Evolutionary conservation across 176 grass and related monocot genomes (phyloP), one percentile per base, ranked within the genome.

Genomic region (Rhipidocladum racemiflorum): DNA sequence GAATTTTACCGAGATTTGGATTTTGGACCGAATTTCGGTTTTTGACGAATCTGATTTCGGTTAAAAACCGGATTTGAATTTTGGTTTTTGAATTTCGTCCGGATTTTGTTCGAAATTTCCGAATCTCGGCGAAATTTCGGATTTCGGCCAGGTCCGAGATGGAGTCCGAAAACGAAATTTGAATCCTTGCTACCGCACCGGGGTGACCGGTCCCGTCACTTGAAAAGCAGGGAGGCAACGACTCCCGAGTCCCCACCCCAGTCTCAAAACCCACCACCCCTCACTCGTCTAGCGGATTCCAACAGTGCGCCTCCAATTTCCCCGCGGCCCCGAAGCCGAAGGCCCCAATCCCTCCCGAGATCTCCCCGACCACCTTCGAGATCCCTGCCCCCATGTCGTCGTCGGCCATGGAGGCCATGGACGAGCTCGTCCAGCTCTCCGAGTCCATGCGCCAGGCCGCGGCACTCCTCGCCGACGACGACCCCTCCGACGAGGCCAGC

Each of bases 401-500:
- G 66, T 11, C 88, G 32, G 75, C 89, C 76, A 99, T 99, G 96
- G 96, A 99, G 76, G 91, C 92, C 60, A 91, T 99, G 80, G 91
- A 93, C 76, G 96, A 99, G 57, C 83, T 99, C 78, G 88, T 88
- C 28, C 82, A 93, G 68, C 96, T 99, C 61, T 85, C 87, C 25
- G 89, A 95, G 60, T 92, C 96, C 84, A 95, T 99, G 87, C 61
- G 92, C 74, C 92, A 95, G 90, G 96, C 96, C 23, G 87, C 96
- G 25, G 84, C 96, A 11, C 85, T 99, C 60, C 90, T 99, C n/a
- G 96, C 92, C 32, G 92, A 95, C 81, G 92, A 95, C 49, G 96
- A 99, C 84, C 65, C 91, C 6, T 92, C 91, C 6, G 96, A 95
- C 62, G 87, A 84, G 27, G 35, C 91, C 45, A 77, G 81, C 67